phyloP scores from a whole-genome alignment of 2,329 filamentous ascomycete genomes.

The Lizonia empirigonia region DNA sequence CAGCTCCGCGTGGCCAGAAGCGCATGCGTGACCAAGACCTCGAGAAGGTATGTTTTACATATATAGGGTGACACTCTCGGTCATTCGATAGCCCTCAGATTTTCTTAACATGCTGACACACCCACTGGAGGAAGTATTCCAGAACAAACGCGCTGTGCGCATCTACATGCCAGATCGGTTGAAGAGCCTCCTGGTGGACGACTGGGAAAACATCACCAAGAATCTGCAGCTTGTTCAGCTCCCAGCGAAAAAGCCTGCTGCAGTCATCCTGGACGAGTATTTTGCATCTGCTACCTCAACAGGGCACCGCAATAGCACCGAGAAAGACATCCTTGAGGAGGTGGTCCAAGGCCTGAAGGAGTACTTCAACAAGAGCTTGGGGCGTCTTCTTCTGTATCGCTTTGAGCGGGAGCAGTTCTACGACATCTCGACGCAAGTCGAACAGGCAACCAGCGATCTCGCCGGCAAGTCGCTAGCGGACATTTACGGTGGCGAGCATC shows the following conservation, averaged over 20 bases:
- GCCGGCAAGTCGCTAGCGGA: slow-evolving; percentile 76
- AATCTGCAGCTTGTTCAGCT: slow-evolving; percentile 87
- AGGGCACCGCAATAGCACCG: slow-evolving; percentile 64
- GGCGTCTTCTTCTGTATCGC: slow-evolving; percentile 88
- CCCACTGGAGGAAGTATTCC: slow-evolving; percentile 83
- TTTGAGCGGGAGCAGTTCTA: slow-evolving; percentile 91
- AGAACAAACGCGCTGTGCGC: slow-evolving; percentile 81
- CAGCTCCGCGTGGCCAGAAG: slow-evolving; percentile 71
- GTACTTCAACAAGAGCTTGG: slow-evolving; percentile 91
- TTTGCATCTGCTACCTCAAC: slow-evolving; percentile 71
- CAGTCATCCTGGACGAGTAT: slow-evolving; percentile 81
- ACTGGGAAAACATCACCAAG: slow-evolving; percentile 99
- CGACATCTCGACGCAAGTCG: slow-evolving; percentile 74
- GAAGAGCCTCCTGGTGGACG: slow-evolving; percentile 91
- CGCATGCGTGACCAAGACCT: slow-evolving; percentile 80
- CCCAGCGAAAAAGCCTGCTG: slow-evolving; percentile 76
- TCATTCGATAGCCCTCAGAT: too few relatives aligned
- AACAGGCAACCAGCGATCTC: slow-evolving; percentile 63
- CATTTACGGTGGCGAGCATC: slow-evolving; percentile 90
- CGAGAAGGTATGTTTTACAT: slow-evolving; percentile 66
- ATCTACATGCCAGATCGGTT: slow-evolving; percentile 86
- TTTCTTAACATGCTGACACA: slow-evolving; percentile 10
- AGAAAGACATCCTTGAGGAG: slow-evolving; percentile 87
- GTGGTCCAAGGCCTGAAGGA: slow-evolving; percentile 83
- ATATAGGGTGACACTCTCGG: neutral